These are phyloP conservation scores for Hygrocybe coccinea DNA, from an alignment of 768 basidiomycete genomes.

Conservation along the genomic window DNA sequence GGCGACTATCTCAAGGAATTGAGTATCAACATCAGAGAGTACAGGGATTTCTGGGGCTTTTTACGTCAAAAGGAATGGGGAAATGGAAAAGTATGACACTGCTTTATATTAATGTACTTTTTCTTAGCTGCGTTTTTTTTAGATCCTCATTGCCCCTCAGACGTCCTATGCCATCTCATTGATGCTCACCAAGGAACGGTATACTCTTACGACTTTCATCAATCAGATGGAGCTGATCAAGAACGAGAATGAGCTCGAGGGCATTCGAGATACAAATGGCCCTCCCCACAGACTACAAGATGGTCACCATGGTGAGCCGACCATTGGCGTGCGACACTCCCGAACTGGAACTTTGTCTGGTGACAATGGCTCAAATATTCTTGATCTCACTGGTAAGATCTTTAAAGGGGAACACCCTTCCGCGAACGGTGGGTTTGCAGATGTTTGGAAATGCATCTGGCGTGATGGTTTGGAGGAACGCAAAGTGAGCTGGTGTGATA, in stretches of 20 bases:
- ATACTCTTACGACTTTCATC: conserved; percentile 65
- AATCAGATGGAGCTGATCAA: conserved; percentile 82
- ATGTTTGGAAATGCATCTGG: conserved; percentile 41
- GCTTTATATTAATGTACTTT: conserved; percentile 1
- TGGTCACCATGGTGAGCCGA: too few relatives aligned
- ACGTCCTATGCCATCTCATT: conserved; percentile 81
- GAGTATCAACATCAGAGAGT: conserved; percentile 56
- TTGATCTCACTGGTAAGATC: conserved; percentile 33
- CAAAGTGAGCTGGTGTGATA: background rate
- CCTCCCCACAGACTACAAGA: too few relatives aligned
- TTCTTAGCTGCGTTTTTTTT: background rate
- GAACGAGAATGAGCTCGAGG: conserved; percentile 80
- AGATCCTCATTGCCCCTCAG: conserved; percentile 66
- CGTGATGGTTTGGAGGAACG: conserved; percentile 4
- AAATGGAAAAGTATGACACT: conserved; percentile 55
- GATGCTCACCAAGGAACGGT: conserved; percentile 79
- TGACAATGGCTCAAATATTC: conserved; percentile 3
- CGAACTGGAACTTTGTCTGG: too few relatives aligned
- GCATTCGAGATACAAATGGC: conserved; percentile 36
- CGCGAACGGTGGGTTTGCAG: conserved; percentile 42
- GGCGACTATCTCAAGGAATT: conserved; percentile 52
- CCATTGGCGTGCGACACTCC: too few relatives aligned
- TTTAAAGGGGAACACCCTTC: conserved; percentile 29
- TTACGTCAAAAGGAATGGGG: conserved; percentile 72
- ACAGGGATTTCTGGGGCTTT: conserved; percentile 77